These are phyloP conservation scores for Luffa aegyptiaca DNA, from an alignment of 306 rosid species.

Conservation along the genomic window DNA sequence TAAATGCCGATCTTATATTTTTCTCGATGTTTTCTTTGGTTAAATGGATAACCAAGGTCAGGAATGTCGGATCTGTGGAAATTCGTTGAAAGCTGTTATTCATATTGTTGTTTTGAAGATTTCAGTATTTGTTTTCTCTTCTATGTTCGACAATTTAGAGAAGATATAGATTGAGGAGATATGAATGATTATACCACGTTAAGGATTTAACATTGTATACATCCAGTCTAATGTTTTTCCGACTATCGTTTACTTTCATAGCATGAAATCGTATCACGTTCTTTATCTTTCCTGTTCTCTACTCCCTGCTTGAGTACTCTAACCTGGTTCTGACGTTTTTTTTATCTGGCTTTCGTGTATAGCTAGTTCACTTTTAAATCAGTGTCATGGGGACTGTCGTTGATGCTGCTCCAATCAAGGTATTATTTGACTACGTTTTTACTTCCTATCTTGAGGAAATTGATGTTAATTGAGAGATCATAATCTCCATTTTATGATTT, in stretches of 20 bases:
- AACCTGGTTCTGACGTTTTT: slow-evolving; percentile 2
- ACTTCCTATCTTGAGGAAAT: neutral
- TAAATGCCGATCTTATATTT: neutral
- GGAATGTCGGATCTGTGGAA: neutral
- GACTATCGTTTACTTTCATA: neutral
- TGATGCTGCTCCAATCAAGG: slow-evolving; percentile 54
- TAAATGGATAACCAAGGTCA: neutral
- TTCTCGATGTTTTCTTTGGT: neutral
- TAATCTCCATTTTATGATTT: neutral
- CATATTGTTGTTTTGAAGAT: neutral
- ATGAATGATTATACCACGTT: neutral
- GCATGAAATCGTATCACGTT: neutral
- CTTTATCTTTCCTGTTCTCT: neutral
- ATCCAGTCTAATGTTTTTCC: neutral
- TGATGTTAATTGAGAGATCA: neutral
- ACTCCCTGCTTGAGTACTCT: neutral
- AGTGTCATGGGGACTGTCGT: slow-evolving; percentile 66
- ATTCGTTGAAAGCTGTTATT: neutral
- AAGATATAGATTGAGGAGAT: neutral
- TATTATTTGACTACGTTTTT: slow-evolving; percentile 18
- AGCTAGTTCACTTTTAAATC: slow-evolving; percentile 12
- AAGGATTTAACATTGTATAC: neutral
- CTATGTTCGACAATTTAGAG: neutral
- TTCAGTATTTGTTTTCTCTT: neutral
- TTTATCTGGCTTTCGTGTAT: slow-evolving; percentile 20